Base-by-base conservation (phyloP, 106 monocot genomes). In the Xerophyta viscosa region DNA sequence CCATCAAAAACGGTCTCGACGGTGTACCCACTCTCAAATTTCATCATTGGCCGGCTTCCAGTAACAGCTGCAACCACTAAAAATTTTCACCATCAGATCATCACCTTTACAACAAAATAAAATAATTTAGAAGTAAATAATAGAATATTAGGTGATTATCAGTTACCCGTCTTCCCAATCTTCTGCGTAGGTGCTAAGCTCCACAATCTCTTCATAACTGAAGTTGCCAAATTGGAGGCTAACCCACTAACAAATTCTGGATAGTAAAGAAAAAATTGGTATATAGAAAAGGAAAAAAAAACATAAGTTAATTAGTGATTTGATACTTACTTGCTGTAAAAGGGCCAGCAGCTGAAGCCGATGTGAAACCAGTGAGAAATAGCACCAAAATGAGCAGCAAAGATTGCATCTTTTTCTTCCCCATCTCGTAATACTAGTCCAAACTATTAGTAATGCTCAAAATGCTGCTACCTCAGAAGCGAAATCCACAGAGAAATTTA, bases 1-100 rank as follows among this genome's bases (percentile, higher is more conserved):
- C 96, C 96, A 46, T 98, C 96, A 41, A 98, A 98, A 33, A 98
- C 96, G 1, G 96, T 98, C 70, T 98, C 96, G 17, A 98, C 96
- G 2, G 60, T 66, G 49, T 98, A 98, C 44, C 96, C 96, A 52
- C 79, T 77, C 77, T 98, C 96, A 57, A 82, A 98, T 57, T 73
- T 89, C 85, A 98, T 75, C 74, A 79, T 77, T 4, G 84, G 64
- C n/a, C 96, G 74, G 8, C 65, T 67, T 7, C 71, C 49, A 6
- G 74, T 52, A 21, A 65, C 89, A 76, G 71, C 12, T 52, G 52
- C 10, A 6, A 31, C 20, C 50, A 45, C 45, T 20, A 50, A 29
- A 28, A 26, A 56, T 39, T 7, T 39, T 39, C 10, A 39, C 39
- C 15, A 12, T 39, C 39, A 7, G 39, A 39, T 3, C n/a, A n/a